Evolutionary conservation across 148 eudicot genomes (phyloP).

Genomic region (Pouteria glomerata): DNA sequence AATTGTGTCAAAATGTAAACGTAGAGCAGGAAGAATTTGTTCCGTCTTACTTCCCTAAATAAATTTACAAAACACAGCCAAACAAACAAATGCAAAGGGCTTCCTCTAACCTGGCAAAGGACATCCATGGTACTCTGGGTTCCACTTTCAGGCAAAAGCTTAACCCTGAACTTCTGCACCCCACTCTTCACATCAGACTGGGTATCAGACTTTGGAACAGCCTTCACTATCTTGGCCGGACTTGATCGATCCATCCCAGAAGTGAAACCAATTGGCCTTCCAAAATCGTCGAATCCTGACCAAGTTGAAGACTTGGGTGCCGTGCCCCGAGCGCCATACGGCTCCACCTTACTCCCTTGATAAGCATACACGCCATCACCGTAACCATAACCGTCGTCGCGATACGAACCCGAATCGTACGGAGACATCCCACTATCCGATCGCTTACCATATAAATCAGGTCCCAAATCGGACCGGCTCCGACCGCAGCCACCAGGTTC

Average conservation of each 20-base stretch:
- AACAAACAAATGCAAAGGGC: not conserved
- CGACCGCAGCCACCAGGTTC: conserved; percentile 25
- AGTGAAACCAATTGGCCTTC: conserved; percentile 59
- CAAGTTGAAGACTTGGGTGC: conserved; percentile 48
- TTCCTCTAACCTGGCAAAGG: conserved; percentile 68
- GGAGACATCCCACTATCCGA: conserved; percentile 18
- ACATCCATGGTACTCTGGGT: conserved; percentile 80
- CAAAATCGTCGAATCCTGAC: conserved; percentile 87
- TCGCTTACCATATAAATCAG: conserved; percentile 30
- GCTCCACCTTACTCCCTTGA: conserved; percentile 57
- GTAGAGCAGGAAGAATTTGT: not conserved
- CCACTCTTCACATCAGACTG: conserved; percentile 56
- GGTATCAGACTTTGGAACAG: conserved; percentile 67
- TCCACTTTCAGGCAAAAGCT: conserved; percentile 78
- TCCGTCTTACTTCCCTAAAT: not conserved
- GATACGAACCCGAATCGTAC: conserved; percentile 26
- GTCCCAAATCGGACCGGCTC: conserved; percentile 31
- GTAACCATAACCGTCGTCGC: conserved; percentile 33
- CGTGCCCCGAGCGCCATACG: conserved; percentile 71
- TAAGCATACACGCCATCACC: conserved; percentile 72
- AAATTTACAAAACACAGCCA: no score
- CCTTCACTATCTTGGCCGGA: conserved; percentile 64
- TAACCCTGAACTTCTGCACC: conserved; percentile 82
- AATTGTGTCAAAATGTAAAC: not conserved
- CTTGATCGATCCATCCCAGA: conserved; percentile 29